phyloP scores from a whole-genome alignment of 164 flowering plant genomes.

The Aristolochia fimbriata region DNA sequence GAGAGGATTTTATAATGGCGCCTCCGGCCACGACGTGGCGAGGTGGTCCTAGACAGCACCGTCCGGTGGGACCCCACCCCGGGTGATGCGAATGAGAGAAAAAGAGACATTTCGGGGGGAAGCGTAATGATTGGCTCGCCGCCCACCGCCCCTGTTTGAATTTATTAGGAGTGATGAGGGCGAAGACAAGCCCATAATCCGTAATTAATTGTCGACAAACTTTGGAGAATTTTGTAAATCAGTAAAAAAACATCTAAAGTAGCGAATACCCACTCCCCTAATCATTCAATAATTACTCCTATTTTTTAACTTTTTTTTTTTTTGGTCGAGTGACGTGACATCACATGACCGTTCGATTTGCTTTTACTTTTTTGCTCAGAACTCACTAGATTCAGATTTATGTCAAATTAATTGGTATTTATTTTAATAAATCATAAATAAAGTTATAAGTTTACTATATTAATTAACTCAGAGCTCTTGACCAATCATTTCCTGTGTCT shows the following conservation, averaged over 20 bases:
- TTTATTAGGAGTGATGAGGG: constrained; percentile 11
- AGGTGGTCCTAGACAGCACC: constrained; percentile 26
- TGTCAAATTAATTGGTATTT: too few relatives aligned
- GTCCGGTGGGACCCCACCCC: constrained; percentile 21
- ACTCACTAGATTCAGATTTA: too few relatives aligned
- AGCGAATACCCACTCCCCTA: too few relatives aligned
- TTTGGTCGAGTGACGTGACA: background rate
- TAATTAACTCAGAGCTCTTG: too few relatives aligned
- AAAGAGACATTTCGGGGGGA: constrained; percentile 4
- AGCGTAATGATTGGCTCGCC: constrained; percentile 16
- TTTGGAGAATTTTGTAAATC: too few relatives aligned
- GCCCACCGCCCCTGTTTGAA: constrained; percentile 19
- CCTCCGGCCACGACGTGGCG: background rate
- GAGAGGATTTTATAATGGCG: constrained; percentile 9
- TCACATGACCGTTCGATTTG: background rate
- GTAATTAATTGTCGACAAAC: constrained; percentile 7
- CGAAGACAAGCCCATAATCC: constrained; percentile 7
- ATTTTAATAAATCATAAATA: too few relatives aligned
- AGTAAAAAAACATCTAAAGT: too few relatives aligned
- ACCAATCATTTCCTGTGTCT: too few relatives aligned
- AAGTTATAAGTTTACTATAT: too few relatives aligned
- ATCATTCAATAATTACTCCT: too few relatives aligned
- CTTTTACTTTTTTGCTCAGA: too few relatives aligned
- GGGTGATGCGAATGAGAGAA: constrained; percentile 1
- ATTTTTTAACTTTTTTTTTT: background rate